Evolutionary conservation across 2,329 filamentous ascomycete genomes (phyloP).

Genomic region (Pseudogymnoascus sp.): DNA sequence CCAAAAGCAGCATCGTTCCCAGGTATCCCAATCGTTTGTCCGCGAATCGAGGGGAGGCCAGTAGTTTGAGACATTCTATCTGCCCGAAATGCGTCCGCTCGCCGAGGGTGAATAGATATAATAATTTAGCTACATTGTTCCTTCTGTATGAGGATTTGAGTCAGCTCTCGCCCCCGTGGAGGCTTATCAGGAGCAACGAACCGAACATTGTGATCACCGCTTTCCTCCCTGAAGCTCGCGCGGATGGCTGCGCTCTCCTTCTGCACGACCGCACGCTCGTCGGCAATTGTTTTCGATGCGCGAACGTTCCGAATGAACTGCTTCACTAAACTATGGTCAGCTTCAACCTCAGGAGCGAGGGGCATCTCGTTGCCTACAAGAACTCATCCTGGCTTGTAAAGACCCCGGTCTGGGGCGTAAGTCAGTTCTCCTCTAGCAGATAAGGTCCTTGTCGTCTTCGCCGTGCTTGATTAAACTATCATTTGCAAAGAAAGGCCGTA

Average conservation of each 20-base stretch:
- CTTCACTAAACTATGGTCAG: constrained; percentile 59
- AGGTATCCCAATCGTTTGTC: constrained; percentile 95
- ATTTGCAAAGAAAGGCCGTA: constrained; percentile 3
- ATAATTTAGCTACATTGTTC: constrained; percentile 97
- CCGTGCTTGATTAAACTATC: constrained; percentile 2
- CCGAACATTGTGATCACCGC: constrained; percentile 83
- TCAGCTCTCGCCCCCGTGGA: constrained; percentile 11
- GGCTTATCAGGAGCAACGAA: constrained; percentile 37
- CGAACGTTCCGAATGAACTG: constrained; percentile 99
- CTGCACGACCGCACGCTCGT: constrained; percentile 95
- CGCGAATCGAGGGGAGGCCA: constrained; percentile 93
- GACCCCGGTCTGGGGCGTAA: constrained; percentile 6
- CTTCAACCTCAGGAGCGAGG: constrained; percentile 11
- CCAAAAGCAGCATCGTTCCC: constrained; percentile 88
- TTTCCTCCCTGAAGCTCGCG: constrained; percentile 96
- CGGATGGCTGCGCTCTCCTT: constrained; percentile 98
- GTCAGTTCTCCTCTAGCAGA: constrained; percentile 7
- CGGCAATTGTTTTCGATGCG: constrained; percentile 96
- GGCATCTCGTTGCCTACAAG: constrained; percentile 21
- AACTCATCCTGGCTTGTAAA: constrained; percentile 26
- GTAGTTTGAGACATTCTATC: constrained; percentile 96
- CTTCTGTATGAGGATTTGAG: constrained; percentile 47
- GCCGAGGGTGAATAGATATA: constrained; percentile 95
- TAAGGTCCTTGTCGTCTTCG: constrained; percentile 1
- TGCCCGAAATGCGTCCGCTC: constrained; percentile 98